Conservation (phyloP, 2,329 filamentous ascomycete genomes). For the Aspergillus sp. region DNA sequence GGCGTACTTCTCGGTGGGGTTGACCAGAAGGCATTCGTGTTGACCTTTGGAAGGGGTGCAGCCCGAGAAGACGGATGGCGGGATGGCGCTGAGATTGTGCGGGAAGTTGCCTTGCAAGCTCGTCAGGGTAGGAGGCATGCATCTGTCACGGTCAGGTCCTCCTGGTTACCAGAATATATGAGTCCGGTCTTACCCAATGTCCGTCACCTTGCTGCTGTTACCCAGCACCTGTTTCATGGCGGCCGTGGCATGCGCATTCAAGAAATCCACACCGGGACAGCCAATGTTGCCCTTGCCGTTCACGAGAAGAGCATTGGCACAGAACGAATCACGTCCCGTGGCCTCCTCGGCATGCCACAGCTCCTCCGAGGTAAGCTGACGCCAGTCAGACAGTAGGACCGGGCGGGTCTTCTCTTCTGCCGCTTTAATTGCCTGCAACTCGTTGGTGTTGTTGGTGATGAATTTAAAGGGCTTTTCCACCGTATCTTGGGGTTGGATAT, state of each 20-base stretch:
- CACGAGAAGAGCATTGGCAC: constrained; percentile 59
- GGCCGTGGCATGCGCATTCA: constrained; percentile 37
- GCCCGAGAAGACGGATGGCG: constrained; percentile 27
- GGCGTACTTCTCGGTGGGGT: constrained; percentile 42
- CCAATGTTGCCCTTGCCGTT: constrained; percentile 59
- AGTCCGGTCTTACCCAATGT: constrained; percentile 15
- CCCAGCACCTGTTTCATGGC: constrained; percentile 12
- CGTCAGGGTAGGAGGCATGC: constrained; percentile 15
- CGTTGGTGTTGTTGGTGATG: constrained; percentile 41
- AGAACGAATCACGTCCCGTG: constrained; percentile 46
- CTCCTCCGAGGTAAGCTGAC: constrained; percentile 52
- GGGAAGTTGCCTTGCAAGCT: constrained; percentile 16
- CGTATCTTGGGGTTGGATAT: constrained; percentile 43
- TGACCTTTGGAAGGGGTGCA: constrained; percentile 49
- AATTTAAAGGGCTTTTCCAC: constrained; percentile 49
- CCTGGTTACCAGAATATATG: neutral
- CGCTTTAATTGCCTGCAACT: constrained; percentile 45
- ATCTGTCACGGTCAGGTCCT: constrained; percentile 11
- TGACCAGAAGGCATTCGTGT: constrained; percentile 45
- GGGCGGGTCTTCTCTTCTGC: constrained; percentile 50
- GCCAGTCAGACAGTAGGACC: constrained; percentile 56
- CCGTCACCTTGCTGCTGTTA: constrained; percentile 13
- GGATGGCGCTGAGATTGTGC: constrained; percentile 24
- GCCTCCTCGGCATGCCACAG: constrained; percentile 28
- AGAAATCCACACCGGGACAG: constrained; percentile 47